Conservation (phyloP, 495 filamentous ascomycete genomes). For the Talaromyces liani region DNA sequence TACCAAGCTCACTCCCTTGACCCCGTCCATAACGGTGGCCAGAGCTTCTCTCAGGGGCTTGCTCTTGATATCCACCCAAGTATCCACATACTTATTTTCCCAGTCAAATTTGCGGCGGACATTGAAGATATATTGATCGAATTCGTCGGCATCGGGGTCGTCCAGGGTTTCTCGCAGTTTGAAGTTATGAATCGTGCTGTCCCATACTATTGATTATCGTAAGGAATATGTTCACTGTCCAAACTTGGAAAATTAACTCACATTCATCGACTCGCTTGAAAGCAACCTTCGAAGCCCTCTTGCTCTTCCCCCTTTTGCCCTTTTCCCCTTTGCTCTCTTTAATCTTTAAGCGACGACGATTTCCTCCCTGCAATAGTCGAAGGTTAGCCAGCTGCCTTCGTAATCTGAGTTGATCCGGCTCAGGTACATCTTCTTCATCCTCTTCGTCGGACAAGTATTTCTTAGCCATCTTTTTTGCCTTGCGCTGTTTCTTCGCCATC, state of each 20-base stretch:
- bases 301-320: constrained; percentile 27
- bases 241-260: too few relatives aligned
- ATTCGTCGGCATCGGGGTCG: constrained; percentile 63
- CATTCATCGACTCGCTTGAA: constrained; percentile 83
- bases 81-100: constrained; percentile 77
- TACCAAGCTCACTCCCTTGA: constrained; percentile 74
- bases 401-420: constrained; percentile 14
- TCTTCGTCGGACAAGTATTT: constrained; percentile 19
- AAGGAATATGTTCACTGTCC: too few relatives aligned
- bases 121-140: constrained; percentile 80
- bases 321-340: constrained; percentile 10
- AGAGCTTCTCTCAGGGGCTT: constrained; percentile 68
- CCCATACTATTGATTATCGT: constrained; percentile 47
- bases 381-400: constrained; percentile 18
- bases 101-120: constrained; percentile 80
- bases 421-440: constrained; percentile 16
- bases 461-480: constrained; percentile 36
- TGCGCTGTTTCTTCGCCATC: constrained; percentile 42
- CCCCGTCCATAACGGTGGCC: constrained; percentile 67
- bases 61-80: constrained; percentile 81
- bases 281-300: constrained; percentile 58
- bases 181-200: constrained; percentile 72
- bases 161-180: constrained; percentile 76
- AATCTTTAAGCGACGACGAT: constrained; percentile 11
- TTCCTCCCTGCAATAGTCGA: constrained; percentile 15